Conservation (phyloP, 129 eudicot species). For the Flaveria brownii region DNA sequence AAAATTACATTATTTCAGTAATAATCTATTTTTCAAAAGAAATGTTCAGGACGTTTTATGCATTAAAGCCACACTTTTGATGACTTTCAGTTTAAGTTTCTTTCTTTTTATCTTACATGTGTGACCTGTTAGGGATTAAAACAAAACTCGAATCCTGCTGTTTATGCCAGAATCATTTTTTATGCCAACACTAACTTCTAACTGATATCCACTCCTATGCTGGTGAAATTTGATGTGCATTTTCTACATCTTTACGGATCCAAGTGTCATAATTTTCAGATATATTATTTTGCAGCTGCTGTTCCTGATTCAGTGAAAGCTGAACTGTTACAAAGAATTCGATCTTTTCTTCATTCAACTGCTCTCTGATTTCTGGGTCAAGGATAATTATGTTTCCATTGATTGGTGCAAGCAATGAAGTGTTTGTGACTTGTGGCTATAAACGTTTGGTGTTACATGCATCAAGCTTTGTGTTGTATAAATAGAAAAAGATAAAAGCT, state of each 20-base stretch:
- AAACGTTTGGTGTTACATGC: slow-evolving; percentile 13
- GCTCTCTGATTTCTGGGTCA: slow-evolving; percentile 40
- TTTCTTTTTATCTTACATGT: background rate
- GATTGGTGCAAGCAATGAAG: background rate
- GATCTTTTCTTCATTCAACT: slow-evolving; percentile 57
- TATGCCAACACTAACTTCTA: background rate
- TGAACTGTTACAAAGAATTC: slow-evolving; percentile 72
- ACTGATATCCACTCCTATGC: background rate
- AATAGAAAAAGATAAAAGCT: too few relatives aligned
- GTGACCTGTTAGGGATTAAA: background rate
- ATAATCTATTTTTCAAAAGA: background rate
- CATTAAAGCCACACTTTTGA: background rate
- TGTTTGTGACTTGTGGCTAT: slow-evolving; percentile 1
- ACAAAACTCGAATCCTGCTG: background rate
- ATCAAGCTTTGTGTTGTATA: background rate
- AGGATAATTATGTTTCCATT: background rate
- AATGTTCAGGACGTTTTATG: background rate
- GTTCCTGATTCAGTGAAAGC: slow-evolving; percentile 81
- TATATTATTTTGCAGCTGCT: slow-evolving; percentile 54
- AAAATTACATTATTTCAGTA: background rate
- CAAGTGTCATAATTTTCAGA: too few relatives aligned
- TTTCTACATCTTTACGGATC: too few relatives aligned
- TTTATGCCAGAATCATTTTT: background rate
- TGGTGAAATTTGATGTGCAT: too few relatives aligned
- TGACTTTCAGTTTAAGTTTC: background rate